Base-by-base conservation (phyloP, 139 green algal genomes). In the Gonium pectorale region DNA sequence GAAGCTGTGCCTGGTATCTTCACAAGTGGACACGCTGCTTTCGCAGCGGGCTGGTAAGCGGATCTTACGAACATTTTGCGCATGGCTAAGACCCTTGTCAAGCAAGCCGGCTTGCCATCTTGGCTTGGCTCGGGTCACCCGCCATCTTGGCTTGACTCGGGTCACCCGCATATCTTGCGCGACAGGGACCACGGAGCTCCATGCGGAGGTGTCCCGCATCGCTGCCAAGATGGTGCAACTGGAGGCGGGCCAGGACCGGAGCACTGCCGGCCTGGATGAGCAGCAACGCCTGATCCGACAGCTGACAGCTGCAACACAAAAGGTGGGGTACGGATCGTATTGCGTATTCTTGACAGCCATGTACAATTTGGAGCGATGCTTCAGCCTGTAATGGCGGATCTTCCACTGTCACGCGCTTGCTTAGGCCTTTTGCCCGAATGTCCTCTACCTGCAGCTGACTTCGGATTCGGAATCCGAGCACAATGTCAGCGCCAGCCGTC, bases 211-310 rank as follows among this genome's bases (percentile, higher is more conserved):
- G 26, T 59, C 75, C 5, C 75, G 75, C 24, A 17, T 82, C 1
- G 40, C 59, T 11, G 41, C 17, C 19, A 68, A 68, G 59, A 59
- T 82, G 27, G 17, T 82, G n/a, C 75, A 82, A 29, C 60, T 82
- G 59, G 75, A 82, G 40, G 38, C 19, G 3, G 31, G 35, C 11
- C 75, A 82, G 59, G 75, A 82, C 41, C 75, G 75, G 22, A 40
- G 59, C 40, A 33, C 40, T 13, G 41, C 40, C n/a, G 60, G 38
- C 75, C 24, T 82, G 21, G 75, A 82, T 11, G 75, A 82, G 59
- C 75, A 82, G 33, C 75, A 82, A 29, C 75, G 75, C 15, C 75
- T 82, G 9, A 71, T 71, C 59, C 59, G 75, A 1, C 75, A 82
- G 60, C 41, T 82, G 0, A 71, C 41, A 22, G 26, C 59, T 26